Conservation (phyloP, 176 grass and related monocot species). For the Leersia perrieri region DNA sequence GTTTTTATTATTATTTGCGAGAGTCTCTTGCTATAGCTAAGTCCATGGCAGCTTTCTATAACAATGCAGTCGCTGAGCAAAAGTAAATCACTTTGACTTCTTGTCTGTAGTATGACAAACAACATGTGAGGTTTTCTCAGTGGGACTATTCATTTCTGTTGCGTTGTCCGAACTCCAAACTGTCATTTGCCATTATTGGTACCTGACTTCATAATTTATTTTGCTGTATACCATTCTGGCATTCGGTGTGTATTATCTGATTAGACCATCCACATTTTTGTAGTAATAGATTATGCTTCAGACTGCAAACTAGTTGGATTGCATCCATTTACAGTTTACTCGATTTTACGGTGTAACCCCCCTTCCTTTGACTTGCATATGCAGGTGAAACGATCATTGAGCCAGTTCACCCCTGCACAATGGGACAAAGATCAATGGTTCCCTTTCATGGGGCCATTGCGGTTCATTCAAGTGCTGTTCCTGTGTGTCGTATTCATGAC, state of each 20-base stretch:
- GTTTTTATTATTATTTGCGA: neutral
- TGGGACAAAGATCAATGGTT: constrained; percentile 99
- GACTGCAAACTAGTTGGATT: neutral
- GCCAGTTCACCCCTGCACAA: constrained; percentile 90
- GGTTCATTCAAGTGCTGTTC: constrained; percentile 88
- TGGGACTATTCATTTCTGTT: constrained; percentile 47
- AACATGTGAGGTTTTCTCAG: constrained; percentile 42
- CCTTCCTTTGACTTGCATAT: neutral
- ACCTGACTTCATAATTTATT: constrained; percentile 5
- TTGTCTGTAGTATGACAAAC: constrained; percentile 46
- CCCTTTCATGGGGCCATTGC: constrained; percentile 84
- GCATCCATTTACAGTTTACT: neutral
- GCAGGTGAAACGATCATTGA: constrained; percentile 88
- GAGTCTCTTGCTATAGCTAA: constrained; percentile 19
- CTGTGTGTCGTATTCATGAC: constrained; percentile 88
- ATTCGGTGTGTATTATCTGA: constrained; percentile 8
- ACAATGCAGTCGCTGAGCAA: constrained; percentile 40
- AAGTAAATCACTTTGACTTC: constrained; percentile 63
- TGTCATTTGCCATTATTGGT: constrained; percentile 45
- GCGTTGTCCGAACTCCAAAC: constrained; percentile 38
- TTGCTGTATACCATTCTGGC: neutral
- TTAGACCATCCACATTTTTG: constrained; percentile 29
- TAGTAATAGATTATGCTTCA: constrained; percentile 26
- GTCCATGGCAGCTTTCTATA: constrained; percentile 34
- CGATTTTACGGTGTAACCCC: too few relatives aligned